A percentile compares a stretch with the other conserved stretches of the same genome.
Evolutionary conservation across 2,329 filamentous ascomycete species (phyloP).

Genomic region (Leptoxyphium fumago): DNA sequence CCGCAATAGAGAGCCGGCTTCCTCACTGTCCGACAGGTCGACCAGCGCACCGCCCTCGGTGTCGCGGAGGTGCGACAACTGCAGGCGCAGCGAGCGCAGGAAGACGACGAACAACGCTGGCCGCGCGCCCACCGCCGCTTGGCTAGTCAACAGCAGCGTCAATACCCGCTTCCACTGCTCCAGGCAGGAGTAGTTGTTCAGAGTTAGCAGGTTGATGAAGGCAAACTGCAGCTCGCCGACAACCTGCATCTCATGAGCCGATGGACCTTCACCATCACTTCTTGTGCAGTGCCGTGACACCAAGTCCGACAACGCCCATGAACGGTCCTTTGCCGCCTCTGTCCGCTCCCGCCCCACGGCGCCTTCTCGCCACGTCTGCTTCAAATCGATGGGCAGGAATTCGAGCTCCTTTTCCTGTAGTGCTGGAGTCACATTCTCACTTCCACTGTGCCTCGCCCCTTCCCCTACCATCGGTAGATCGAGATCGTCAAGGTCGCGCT

Average conservation of each 20-base stretch:
- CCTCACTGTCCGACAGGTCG: constrained; percentile 41
- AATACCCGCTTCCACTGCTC: constrained; percentile 51
- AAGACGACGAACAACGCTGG: constrained; percentile 38
- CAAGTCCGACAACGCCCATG: constrained; percentile 44
- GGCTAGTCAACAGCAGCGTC: constrained; percentile 42
- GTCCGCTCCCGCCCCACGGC: constrained; percentile 48
- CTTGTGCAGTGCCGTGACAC: constrained; percentile 28
- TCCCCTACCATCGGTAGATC: constrained; percentile 26
- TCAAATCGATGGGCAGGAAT: constrained; percentile 45
- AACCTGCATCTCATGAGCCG: constrained; percentile 14
- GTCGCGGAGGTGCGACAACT: constrained; percentile 42
- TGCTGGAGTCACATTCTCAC: constrained; percentile 16
- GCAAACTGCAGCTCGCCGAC: constrained; percentile 46
- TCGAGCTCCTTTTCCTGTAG: constrained; percentile 32
- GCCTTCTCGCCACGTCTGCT: constrained; percentile 46
- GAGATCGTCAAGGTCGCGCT: constrained; percentile 43
- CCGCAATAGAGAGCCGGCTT: constrained; percentile 33
- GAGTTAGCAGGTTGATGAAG: constrained; percentile 47
- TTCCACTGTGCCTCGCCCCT: neutral
- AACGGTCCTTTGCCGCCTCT: constrained; percentile 46
- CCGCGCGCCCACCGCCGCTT: constrained; percentile 32
- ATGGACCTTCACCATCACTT: constrained; percentile 8
- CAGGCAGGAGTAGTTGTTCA: constrained; percentile 51
- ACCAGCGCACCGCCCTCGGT: constrained; percentile 44
- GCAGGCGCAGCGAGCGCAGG: constrained; percentile 34